Evolutionary conservation across 805 yeast genomes (phyloP).

Genomic region (Pichia cabralensis): DNA sequence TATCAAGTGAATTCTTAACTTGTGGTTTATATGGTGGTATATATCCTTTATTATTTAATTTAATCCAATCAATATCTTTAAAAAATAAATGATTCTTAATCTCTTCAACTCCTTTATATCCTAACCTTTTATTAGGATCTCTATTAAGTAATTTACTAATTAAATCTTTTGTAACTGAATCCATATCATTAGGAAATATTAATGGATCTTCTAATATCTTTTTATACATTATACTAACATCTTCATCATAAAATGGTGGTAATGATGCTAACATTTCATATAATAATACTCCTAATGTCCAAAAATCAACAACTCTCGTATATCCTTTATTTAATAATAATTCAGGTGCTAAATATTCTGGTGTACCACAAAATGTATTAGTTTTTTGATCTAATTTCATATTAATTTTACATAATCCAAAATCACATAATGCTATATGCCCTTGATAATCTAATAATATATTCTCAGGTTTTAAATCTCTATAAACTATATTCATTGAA

Average conservation of each 20-base stretch:
- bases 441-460: slow-evolving; percentile 92
- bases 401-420: slow-evolving; percentile 91
- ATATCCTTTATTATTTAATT: slow-evolving; percentile 74
- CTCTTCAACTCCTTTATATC: slow-evolving; percentile 70
- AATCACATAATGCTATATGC: slow-evolving; percentile 95
- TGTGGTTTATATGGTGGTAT: slow-evolving; percentile 94
- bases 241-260: slow-evolving; percentile 96
- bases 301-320: slow-evolving; percentile 94
- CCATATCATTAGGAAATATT: slow-evolving; percentile 81
- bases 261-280: slow-evolving; percentile 96
- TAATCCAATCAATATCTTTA: slow-evolving; percentile 82
- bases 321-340: slow-evolving; percentile 85
- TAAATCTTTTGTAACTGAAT: slow-evolving; percentile 75
- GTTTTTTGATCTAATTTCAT: slow-evolving; percentile 83
- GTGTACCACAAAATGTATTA: slow-evolving; percentile 95
- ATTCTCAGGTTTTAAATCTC: slow-evolving; percentile 95
- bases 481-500: slow-evolving; percentile 82
- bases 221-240: slow-evolving; percentile 85
- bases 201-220: slow-evolving; percentile 86
- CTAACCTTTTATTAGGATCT: slow-evolving; percentile 75
- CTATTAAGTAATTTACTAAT: slow-evolving; percentile 66
- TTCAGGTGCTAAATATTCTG: slow-evolving; percentile 96
- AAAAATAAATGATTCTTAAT: slow-evolving; percentile 81
- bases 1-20: slow-evolving; percentile 76
- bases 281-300: slow-evolving; percentile 91